phyloP scores from a whole-genome alignment of 1,139 yeast genomes.

The Sugiyamaella pinicola region DNA sequence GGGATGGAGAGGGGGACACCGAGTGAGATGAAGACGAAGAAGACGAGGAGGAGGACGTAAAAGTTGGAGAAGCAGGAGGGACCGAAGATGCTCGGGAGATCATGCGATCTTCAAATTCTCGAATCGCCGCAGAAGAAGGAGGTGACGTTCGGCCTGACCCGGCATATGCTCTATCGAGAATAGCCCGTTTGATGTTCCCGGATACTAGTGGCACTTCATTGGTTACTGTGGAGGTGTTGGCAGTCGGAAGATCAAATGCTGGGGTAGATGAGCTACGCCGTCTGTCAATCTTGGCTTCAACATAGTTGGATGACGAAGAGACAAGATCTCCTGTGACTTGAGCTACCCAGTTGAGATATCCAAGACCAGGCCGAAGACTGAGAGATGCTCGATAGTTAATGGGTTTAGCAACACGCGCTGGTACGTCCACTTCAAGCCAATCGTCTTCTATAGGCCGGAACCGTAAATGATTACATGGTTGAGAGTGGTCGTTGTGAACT shows the following conservation, averaged over 20 bases:
- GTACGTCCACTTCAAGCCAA: conserved; percentile 33
- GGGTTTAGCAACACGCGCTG: conserved; percentile 15
- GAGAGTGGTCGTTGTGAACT: conserved; percentile 24
- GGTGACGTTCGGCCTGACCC: conserved; percentile 3
- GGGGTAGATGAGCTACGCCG: conserved; percentile 5
- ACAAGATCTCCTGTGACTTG: conserved; percentile 33
- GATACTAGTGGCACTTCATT: no score
- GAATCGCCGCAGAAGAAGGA: background rate
- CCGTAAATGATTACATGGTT: conserved; percentile 24
- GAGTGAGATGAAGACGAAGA: background rate
- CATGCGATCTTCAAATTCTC: conserved; percentile 9
- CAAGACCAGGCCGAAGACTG: conserved; percentile 19
- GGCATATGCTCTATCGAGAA: no score
- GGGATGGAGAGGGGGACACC: background rate
- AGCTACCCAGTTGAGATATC: conserved; percentile 30
- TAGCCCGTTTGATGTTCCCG: background rate
- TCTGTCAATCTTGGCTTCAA: conserved; percentile 25
- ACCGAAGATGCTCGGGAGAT: background rate
- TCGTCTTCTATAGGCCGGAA: conserved; percentile 36
- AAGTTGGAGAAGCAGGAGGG: background rate
- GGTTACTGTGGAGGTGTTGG: background rate
- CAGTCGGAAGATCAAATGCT: background rate
- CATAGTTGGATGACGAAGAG: conserved; percentile 31
- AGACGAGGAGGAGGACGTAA: background rate
- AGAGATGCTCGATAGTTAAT: conserved; percentile 22